phyloP scores from a whole-genome alignment of 75 land plant genomes.

The Sequoia sempervirens region DNA sequence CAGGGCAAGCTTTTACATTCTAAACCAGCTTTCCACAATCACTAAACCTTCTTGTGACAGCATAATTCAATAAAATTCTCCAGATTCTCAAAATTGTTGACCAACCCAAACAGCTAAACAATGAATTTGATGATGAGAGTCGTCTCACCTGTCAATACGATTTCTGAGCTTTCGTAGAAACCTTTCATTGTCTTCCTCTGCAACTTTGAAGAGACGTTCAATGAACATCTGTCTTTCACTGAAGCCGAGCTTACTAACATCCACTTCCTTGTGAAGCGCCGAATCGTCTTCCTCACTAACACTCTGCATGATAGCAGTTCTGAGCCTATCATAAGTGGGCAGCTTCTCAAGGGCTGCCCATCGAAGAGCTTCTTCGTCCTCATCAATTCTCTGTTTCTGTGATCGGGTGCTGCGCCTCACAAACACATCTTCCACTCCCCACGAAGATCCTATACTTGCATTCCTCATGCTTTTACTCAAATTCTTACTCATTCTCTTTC shows the following conservation, averaged over 20 bases:
- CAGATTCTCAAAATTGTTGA: not conserved
- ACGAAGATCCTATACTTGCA: constrained; percentile 22
- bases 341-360: constrained; percentile 84
- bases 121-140: not conserved
- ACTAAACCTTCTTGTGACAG: not conserved
- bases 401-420: not conserved
- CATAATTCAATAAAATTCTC: not conserved
- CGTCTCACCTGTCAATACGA: constrained; percentile 64
- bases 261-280: constrained; percentile 52
- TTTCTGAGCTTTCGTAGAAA: constrained; percentile 58
- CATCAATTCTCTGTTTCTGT: constrained; percentile 31
- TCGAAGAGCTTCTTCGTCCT: constrained; percentile 66
- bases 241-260: constrained; percentile 52
- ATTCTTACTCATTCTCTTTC: constrained; percentile 14
- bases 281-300: constrained; percentile 7
- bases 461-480: constrained; percentile 34
- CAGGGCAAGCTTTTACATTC: not conserved
- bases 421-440: constrained; percentile 43
- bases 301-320: constrained; percentile 47
- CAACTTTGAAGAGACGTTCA: constrained; percentile 62
- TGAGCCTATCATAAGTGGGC: constrained; percentile 64
- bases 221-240: constrained; percentile 61
- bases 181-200: constrained; percentile 87
- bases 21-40: not conserved
- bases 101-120: not conserved